phyloP scores from a whole-genome alignment of 257 asterid genomes.

The Rauvolfia tetraphylla region DNA sequence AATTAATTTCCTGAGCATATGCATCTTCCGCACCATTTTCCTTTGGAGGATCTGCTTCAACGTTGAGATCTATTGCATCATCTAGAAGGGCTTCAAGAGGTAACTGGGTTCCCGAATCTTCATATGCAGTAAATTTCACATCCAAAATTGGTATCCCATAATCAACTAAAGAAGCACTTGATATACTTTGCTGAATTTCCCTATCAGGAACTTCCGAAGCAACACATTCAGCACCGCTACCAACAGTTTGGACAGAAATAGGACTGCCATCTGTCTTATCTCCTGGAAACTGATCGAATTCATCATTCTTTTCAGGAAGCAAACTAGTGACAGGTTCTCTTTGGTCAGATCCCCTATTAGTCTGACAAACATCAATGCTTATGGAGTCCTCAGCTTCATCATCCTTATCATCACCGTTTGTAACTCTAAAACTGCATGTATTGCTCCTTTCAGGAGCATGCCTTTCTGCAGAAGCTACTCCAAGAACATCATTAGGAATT shows the following conservation, averaged over 20 bases:
- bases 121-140: conserved; percentile 48
- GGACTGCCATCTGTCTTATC: conserved; percentile 17
- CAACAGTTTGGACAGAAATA: conserved; percentile 17
- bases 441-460: conserved; percentile 21
- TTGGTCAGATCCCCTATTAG: conserved; percentile 17
- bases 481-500: conserved; percentile 16
- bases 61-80: conserved; percentile 29
- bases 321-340: conserved; percentile 21
- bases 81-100: conserved; percentile 63
- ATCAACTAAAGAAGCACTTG: conserved; percentile 36
- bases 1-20: conserved; percentile 21
- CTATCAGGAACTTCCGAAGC: conserved; percentile 17
- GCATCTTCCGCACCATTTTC: conserved; percentile 15
- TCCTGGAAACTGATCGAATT: conserved; percentile 13
- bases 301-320: conserved; percentile 19
- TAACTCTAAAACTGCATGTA: conserved; percentile 15
- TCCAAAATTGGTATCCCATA: conserved; percentile 63
- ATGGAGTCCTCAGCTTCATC: conserved; percentile 24
- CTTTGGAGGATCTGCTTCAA: conserved; percentile 21
- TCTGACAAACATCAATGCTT: conserved; percentile 13
- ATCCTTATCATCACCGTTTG: conserved; percentile 22
- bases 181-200: conserved; percentile 17
- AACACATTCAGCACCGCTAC: conserved; percentile 12
- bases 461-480: conserved; percentile 24
- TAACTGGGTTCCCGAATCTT: conserved; percentile 18